phyloP scores from a whole-genome alignment of 768 basidiomycete species.

The Phanerochaete carnosa region DNA sequence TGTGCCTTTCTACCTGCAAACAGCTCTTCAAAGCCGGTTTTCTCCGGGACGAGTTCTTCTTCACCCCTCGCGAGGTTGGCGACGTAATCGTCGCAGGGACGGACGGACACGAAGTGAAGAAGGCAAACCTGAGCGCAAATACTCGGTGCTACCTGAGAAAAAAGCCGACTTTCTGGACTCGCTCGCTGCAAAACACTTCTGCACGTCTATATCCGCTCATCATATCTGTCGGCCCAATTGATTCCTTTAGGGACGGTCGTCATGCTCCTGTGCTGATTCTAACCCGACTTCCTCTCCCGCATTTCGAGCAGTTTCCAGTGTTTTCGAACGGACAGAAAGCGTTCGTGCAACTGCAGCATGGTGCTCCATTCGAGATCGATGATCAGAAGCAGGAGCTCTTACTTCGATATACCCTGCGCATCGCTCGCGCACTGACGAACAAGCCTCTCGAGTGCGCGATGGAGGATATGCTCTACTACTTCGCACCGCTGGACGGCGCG shows the following conservation, averaged over 20 bases:
- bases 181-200: conserved; percentile 26
- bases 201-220: conserved; percentile 54
- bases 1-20: conserved; percentile 16
- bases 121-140: conserved; percentile 7
- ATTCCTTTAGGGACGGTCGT: conserved; percentile 24
- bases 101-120: background rate
- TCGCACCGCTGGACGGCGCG: conserved; percentile 51
- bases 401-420: conserved; percentile 58
- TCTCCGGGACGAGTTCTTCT: conserved; percentile 34
- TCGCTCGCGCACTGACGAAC: conserved; percentile 62
- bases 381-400: conserved; percentile 45
- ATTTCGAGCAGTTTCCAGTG: conserved; percentile 50
- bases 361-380: conserved; percentile 47
- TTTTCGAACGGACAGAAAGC: conserved; percentile 52
- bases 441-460: conserved; percentile 58
- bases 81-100: background rate
- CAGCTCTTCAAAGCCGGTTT: conserved; percentile 12
- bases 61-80: conserved; percentile 6
- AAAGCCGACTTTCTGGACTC: conserved; percentile 66
- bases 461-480: conserved; percentile 59
- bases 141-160: conserved; percentile 48
- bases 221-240: conserved; percentile 31
- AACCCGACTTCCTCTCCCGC: conserved; percentile 64
- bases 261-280: conserved; percentile 63
- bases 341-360: conserved; percentile 41